Evolutionary conservation across 176 grass and related monocot species (phyloP).

Genomic region (Canna indica): DNA sequence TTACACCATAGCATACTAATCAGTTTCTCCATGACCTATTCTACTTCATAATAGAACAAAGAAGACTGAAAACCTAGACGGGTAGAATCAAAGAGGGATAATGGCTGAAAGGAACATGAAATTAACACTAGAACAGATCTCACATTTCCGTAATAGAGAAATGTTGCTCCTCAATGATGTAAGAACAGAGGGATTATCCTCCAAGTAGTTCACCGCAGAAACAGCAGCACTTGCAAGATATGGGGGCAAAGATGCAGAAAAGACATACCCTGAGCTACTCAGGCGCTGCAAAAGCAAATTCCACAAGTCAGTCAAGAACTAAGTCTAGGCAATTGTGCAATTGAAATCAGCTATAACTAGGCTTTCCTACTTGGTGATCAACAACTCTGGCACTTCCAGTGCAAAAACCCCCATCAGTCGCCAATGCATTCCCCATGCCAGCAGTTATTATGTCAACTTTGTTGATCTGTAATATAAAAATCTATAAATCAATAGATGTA

Average conservation of each 20-base stretch:
- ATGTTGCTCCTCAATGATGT: constrained; percentile 52
- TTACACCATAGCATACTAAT: not conserved
- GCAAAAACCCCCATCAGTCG: constrained; percentile 92
- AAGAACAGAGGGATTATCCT: constrained; percentile 74
- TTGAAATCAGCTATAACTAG: constrained; percentile 8
- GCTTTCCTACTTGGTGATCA: constrained; percentile 82
- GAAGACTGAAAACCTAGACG: not conserved
- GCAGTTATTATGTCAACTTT: constrained; percentile 98
- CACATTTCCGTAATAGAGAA: constrained; percentile 52
- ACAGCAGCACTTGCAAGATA: constrained; percentile 85
- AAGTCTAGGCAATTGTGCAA: not conserved
- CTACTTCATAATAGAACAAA: not conserved
- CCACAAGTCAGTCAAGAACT: constrained; percentile 22
- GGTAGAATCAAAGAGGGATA: constrained; percentile 1
- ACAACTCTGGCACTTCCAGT: constrained; percentile 88
- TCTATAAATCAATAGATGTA: constrained; percentile 14
- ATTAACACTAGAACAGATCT: not conserved
- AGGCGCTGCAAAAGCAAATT: constrained; percentile 49
- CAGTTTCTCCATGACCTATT: not conserved
- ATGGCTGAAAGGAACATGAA: not conserved
- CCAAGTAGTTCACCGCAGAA: constrained; percentile 78
- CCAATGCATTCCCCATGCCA: constrained; percentile 94
- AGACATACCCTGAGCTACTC: constrained; percentile 89
- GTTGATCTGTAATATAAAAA: constrained; percentile 54
- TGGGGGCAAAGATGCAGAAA: constrained; percentile 89